A percentile compares a stretch with the other conserved stretches of the same genome.
phyloP scores from a whole-genome alignment of 148 eudicot species.

The Chenopodium quinoa region DNA sequence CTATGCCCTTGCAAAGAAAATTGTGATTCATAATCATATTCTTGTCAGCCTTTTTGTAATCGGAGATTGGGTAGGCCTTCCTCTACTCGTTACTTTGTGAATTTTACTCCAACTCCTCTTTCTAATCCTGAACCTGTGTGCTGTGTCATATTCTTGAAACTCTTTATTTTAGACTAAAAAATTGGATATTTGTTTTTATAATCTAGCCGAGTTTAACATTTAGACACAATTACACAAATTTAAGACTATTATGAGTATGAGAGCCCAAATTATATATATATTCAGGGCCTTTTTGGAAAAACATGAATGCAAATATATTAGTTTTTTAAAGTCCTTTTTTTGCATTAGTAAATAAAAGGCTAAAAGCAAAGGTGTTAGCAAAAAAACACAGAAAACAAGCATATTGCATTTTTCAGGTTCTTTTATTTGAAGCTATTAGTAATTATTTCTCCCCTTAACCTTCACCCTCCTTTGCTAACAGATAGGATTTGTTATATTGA shows the following conservation, averaged over 20 bases:
- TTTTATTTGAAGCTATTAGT: background rate
- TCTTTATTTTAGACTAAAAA: background rate
- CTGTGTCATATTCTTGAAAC: too few species aligned
- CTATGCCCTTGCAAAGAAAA: slow-evolving; percentile 52
- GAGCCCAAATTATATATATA: background rate
- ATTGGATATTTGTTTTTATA: background rate
- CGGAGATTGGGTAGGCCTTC: slow-evolving; percentile 67
- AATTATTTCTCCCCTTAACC: background rate
- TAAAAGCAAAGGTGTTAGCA: too few species aligned
- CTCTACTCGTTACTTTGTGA: background rate
- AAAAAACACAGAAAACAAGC: background rate
- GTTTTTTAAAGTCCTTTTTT: background rate
- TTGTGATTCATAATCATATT: slow-evolving; percentile 45
- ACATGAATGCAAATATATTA: background rate
- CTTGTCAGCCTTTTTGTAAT: slow-evolving; percentile 65
- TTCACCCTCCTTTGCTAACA: background rate
- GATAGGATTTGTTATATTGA: background rate
- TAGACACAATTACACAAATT: background rate
- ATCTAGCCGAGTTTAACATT: background rate
- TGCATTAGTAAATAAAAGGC: too few species aligned
- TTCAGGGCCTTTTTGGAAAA: background rate
- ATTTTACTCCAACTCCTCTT: background rate
- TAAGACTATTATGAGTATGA: background rate
- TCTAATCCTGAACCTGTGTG: too few species aligned
- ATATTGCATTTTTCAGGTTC: background rate